Percentiles rank a stretch among this genome's conserved stretches.
These are phyloP conservation scores for Lipomyces lipofer DNA, from an alignment of 805 yeast species.

Conservation along the genomic window DNA sequence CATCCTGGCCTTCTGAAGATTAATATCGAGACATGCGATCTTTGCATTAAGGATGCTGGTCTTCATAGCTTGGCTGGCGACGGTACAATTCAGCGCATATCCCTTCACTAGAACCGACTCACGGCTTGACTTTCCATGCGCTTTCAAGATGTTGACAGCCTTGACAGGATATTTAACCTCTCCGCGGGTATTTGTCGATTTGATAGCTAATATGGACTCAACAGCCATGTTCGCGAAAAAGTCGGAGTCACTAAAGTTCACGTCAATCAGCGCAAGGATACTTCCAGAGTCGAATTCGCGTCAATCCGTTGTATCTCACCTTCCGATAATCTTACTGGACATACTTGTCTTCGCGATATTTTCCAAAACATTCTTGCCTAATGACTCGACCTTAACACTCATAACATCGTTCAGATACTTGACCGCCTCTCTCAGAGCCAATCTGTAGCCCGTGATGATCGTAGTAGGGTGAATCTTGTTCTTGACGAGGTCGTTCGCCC, in stretches of 20 bases:
- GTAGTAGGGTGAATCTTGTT: conserved; percentile 97
- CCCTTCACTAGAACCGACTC: conserved; percentile 90
- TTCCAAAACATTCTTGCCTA: conserved; percentile 79
- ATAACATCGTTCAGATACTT: conserved; percentile 82
- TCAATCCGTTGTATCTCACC: too few species aligned
- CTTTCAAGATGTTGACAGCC: conserved; percentile 93
- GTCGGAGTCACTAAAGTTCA: conserved; percentile 68
- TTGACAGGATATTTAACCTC: conserved; percentile 92
- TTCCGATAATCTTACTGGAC: conserved; percentile 94
- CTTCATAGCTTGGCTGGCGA: conserved; percentile 96
- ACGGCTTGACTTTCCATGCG: conserved; percentile 89
- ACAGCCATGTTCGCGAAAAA: conserved; percentile 90
- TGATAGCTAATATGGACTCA: conserved; percentile 92
- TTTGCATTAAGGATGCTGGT: conserved; percentile 67
- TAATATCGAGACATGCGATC: conserved; percentile 86
- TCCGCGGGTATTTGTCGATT: conserved; percentile 83
- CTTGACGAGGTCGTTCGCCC: conserved; percentile 91
- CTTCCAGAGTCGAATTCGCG: too few species aligned
- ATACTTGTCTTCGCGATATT: conserved; percentile 95
- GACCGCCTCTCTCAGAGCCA: conserved; percentile 88
- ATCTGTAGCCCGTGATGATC: conserved; percentile 91
- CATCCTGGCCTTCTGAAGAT: conserved; percentile 94
- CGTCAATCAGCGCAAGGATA: not conserved
- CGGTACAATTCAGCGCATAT: conserved; percentile 94
- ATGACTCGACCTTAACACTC: conserved; percentile 71